A percentile compares a stretch with the other conserved stretches of the same genome.
These are phyloP conservation scores for Didymella pinodella DNA, from an alignment of 2,329 filamentous ascomycete genomes.

Conservation along the genomic window DNA sequence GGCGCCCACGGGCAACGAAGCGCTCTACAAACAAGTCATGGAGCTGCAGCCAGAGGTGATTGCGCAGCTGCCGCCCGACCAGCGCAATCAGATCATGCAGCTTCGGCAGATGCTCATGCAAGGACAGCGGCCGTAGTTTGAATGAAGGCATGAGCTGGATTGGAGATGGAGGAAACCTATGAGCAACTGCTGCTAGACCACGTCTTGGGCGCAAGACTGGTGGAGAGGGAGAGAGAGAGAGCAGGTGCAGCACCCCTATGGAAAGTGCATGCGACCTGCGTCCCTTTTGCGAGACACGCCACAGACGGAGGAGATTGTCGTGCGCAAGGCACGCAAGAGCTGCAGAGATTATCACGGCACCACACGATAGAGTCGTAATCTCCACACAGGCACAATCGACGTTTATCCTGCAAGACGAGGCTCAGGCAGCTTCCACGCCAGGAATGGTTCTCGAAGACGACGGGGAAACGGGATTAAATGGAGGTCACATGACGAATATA, in stretches of 20 bases:
- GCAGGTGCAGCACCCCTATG: no score
- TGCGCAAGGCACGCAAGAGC: not conserved
- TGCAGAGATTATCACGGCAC: not conserved
- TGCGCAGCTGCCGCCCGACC: slow-evolving; percentile 76
- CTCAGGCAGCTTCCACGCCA: slow-evolving; percentile 1
- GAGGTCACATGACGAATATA: slow-evolving; percentile 8
- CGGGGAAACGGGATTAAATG: not conserved
- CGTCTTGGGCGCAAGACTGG: not conserved
- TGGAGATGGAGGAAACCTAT: not conserved
- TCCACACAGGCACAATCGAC: not conserved
- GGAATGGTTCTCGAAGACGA: slow-evolving; percentile 15
- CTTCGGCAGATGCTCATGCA: slow-evolving; percentile 70
- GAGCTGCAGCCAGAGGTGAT: slow-evolving; percentile 81
- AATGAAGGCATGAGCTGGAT: not conserved
- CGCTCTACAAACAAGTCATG: slow-evolving; percentile 82
- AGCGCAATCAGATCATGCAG: slow-evolving; percentile 80
- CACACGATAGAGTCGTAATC: not conserved
- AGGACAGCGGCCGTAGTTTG: slow-evolving; percentile 27
- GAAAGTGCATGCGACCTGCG: not conserved
- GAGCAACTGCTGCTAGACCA: not conserved
- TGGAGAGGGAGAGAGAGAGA: not conserved
- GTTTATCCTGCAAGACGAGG: not conserved
- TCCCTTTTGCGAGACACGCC: not conserved
- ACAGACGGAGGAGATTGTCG: not conserved
- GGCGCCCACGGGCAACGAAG: slow-evolving; percentile 62